Percentiles rank a stretch among this genome's conserved stretches.
Conservation (phyloP, 352 stramenopile species). For the Phytopythium oedochilum region DNA sequence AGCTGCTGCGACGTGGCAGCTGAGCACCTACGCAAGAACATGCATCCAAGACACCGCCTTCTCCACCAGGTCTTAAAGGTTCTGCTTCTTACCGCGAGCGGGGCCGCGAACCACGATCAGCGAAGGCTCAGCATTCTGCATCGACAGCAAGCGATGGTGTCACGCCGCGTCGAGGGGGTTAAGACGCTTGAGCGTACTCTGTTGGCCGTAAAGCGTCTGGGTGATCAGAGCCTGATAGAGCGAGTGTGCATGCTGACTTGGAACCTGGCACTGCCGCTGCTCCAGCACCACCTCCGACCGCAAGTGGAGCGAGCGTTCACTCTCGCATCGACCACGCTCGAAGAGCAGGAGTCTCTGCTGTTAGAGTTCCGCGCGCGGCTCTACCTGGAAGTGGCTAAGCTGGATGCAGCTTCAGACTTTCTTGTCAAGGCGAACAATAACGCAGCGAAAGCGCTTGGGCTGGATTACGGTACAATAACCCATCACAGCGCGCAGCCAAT, state of each 20-base stretch:
- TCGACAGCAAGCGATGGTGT: conserved; percentile 31
- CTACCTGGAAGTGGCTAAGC: conserved; percentile 79
- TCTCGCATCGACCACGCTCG: conserved; percentile 49
- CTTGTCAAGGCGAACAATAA: conserved; percentile 72
- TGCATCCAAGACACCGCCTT: conserved; percentile 36
- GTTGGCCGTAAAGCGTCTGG: conserved; percentile 68
- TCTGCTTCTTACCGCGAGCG: conserved; percentile 27
- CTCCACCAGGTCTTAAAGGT: conserved; percentile 55
- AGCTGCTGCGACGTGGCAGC: conserved; percentile 43
- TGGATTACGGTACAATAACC: conserved; percentile 51
- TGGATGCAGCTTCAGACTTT: conserved; percentile 85
- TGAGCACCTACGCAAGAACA: conserved; percentile 45
- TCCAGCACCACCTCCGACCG: conserved; percentile 64
- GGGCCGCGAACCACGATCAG: conserved; percentile 8
- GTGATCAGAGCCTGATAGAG: conserved; percentile 75
- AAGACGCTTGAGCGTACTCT: conserved; percentile 78
- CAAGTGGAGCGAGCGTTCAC: conserved; percentile 72
- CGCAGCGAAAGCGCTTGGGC: conserved; percentile 44
- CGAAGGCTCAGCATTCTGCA: conserved; percentile 22
- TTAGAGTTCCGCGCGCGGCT: conserved; percentile 72
- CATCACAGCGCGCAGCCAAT: conserved; percentile 5
- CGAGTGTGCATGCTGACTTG: conserved; percentile 74
- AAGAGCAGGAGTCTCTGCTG: conserved; percentile 81
- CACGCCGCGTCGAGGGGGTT: conserved; percentile 59
- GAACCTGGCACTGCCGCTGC: conserved; percentile 77